These are phyloP conservation scores for Pleurotus ostreatus DNA, from an alignment of 768 basidiomycete genomes.

Conservation along the genomic window DNA sequence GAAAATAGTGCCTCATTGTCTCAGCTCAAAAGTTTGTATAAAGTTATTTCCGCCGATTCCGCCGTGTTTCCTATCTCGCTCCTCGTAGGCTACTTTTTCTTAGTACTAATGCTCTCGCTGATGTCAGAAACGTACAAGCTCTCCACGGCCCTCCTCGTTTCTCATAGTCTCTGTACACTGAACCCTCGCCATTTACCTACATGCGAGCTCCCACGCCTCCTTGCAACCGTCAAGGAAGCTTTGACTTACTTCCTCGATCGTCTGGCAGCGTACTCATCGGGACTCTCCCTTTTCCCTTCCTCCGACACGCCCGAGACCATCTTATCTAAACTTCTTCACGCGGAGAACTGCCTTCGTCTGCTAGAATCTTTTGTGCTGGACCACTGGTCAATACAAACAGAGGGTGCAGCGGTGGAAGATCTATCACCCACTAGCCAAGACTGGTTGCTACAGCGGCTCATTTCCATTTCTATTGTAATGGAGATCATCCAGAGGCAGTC, in stretches of 20 bases:
- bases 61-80: slow-evolving; percentile 15
- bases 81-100: background rate
- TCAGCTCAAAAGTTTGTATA: slow-evolving; percentile 25
- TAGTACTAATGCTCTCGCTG: background rate
- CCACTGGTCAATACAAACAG: slow-evolving; percentile 36
- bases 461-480: slow-evolving; percentile 48
- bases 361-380: slow-evolving; percentile 62
- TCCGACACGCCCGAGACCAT: slow-evolving; percentile 9
- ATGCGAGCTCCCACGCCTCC: slow-evolving; percentile 28
- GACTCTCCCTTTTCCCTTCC: slow-evolving; percentile 29
- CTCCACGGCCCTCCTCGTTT: slow-evolving; percentile 51
- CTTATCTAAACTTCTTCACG: slow-evolving; percentile 35
- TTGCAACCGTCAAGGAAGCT: slow-evolving; percentile 16
- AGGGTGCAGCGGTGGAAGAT: slow-evolving; percentile 9
- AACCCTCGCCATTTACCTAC: slow-evolving; percentile 37
- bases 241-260: background rate
- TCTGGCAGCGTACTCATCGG: slow-evolving; percentile 19
- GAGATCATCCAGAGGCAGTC: slow-evolving; percentile 24
- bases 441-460: slow-evolving; percentile 44
- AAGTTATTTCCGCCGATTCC: slow-evolving; percentile 29
- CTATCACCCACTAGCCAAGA: slow-evolving; percentile 17
- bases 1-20: background rate
- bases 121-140: slow-evolving; percentile 27
- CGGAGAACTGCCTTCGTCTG: slow-evolving; percentile 54
- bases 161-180: slow-evolving; percentile 44